Evolutionary conservation across 148 eudicot genomes (phyloP).

Genomic region (Vaccinium myrtillus): DNA sequence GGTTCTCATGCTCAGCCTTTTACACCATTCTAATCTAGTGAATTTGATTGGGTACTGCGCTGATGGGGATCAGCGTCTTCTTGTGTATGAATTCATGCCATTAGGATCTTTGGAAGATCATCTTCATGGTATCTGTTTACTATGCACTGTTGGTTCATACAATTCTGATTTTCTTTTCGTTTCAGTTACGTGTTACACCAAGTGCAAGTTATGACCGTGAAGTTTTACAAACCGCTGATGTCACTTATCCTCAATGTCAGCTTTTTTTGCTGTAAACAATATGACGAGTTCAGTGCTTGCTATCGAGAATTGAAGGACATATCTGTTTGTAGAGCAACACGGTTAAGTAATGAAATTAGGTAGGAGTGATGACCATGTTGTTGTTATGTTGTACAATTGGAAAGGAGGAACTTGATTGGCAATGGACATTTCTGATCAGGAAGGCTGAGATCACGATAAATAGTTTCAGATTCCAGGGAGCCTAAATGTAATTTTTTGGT

Average conservation of each 20-base stretch:
- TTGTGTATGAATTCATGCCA: slow-evolving; percentile 96
- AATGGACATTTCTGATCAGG: not conserved
- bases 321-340: not conserved
- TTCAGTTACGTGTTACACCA: not conserved
- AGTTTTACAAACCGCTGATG: not conserved
- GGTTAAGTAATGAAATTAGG: not conserved
- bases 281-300: not conserved
- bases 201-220: not conserved
- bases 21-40: slow-evolving; percentile 78
- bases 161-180: not conserved
- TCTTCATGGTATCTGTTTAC: slow-evolving; percentile 65
- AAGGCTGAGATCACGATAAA: not conserved
- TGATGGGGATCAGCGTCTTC: slow-evolving; percentile 95
- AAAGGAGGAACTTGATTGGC: not conserved
- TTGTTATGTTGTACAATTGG: not conserved
- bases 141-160: not conserved
- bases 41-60: slow-evolving; percentile 91
- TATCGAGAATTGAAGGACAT: not conserved
- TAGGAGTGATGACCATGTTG: not conserved
- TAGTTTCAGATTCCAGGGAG: not conserved
- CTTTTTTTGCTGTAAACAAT: not conserved
- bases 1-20: slow-evolving; percentile 96
- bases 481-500: not conserved
- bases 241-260: not conserved
- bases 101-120: slow-evolving; percentile 93